phyloP scores from a whole-genome alignment of 129 eudicot species.

The Ambrosia trifida region DNA sequence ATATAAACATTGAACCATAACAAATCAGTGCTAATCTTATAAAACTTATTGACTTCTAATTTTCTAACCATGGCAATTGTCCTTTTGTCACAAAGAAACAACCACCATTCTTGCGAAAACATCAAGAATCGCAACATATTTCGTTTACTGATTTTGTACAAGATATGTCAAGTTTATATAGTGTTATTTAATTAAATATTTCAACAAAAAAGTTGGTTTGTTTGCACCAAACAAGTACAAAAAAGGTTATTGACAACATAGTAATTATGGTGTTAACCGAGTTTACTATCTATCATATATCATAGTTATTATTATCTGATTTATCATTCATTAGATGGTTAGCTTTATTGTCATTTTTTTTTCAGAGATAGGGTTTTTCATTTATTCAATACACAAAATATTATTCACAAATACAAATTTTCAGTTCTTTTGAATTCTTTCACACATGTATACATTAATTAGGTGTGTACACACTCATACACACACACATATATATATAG shows the following conservation, averaged over 20 bases:
- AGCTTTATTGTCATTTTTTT: too few relatives aligned
- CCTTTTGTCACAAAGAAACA: neutral
- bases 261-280: too few relatives aligned
- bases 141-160: neutral
- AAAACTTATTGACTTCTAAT: neutral
- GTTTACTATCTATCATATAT: too few relatives aligned
- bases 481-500: neutral
- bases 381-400: too few relatives aligned
- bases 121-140: neutral
- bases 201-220: neutral
- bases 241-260: neutral
- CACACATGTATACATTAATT: neutral
- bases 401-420: neutral
- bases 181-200: neutral
- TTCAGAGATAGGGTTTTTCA: too few relatives aligned
- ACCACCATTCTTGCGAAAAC: neutral
- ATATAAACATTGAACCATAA: slow-evolving; percentile 19
- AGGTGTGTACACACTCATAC: neutral
- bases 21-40: slow-evolving; percentile 8
- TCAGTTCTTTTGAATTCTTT: too few relatives aligned
- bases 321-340: too few relatives aligned
- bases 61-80: neutral
- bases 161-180: neutral
- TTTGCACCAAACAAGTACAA: neutral
- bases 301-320: too few relatives aligned